Base-by-base conservation (phyloP, 208 protist species). In the Acanthamoeba healyi region DNA sequence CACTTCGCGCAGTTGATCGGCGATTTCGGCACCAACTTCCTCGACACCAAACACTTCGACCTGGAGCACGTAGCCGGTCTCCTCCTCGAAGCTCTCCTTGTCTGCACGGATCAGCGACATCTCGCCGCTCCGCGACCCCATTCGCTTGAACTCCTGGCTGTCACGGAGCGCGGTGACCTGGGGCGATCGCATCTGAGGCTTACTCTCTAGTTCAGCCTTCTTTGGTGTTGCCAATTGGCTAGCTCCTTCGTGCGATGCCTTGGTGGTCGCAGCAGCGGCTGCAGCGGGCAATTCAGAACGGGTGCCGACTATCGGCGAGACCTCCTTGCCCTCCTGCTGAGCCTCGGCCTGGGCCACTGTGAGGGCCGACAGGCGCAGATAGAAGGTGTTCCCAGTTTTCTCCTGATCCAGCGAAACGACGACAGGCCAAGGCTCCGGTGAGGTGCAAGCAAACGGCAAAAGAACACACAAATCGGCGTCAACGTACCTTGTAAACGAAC, bases 11-110 rank as follows among this genome's bases (percentile, higher is more conserved):
- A 93, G 42, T 32, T 93, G 88, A 24, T 93, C 88, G 34, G 88
- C 51, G 24, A 93, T 93, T 44, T 93, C 88, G 29, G 88, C 29
- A 17, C 88, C 88, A 10, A 81, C 88, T 36, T 93, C 70, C 40
- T 93, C 40, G 22, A 93, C 88, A 29, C 88, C 88, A 58, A 93
- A 93, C 22, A 93, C 67, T 38, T 93, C 88, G n/a, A 93, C 88
- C 61, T 46, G 42, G 5, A 93, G 36, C 40, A 56, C 44, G 46
- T 93, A 93, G 17, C 88, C 88, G 61, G 19, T 49, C 34, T 46
- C 22, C 24, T 93, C 88, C 42, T 82, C 40, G 38, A n/a, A 24
- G 72, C 72, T 19, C 2, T 44, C 24, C 22, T 17, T 32, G 40
- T 84, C 74, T 29, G 0, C 17, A 36, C 34, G 14, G 49, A 44